Conservation (phyloP, 2,329 filamentous ascomycete species). For the Fonsecaea monophora region DNA sequence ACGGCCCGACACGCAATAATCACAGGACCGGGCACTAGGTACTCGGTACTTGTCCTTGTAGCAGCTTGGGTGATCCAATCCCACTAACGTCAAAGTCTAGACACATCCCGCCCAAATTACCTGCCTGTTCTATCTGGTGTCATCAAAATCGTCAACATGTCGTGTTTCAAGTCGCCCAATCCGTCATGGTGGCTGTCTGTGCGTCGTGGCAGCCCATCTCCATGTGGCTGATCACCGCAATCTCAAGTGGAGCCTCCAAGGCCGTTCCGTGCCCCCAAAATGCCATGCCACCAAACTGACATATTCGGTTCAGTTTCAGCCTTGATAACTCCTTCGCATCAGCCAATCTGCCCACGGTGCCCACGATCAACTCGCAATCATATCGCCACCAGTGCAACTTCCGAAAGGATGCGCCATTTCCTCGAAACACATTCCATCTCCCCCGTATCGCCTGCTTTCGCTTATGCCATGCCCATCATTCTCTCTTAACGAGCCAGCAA, state of each 20-base stretch:
- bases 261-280: constrained; percentile 3
- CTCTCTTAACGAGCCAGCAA: constrained; percentile 3
- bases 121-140: constrained; percentile 2
- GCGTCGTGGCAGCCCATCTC: constrained; percentile 1
- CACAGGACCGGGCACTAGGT: background rate
- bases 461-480: constrained; percentile 24
- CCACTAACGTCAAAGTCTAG: constrained; percentile 1
- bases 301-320: constrained; percentile 25
- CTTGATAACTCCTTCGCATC: background rate
- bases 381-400: constrained; percentile 29
- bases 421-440: constrained; percentile 9
- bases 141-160: constrained; percentile 12
- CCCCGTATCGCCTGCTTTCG: constrained; percentile 28
- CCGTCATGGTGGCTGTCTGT: constrained; percentile 7
- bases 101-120: constrained; percentile 5
- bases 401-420: constrained; percentile 23
- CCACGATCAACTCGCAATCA: constrained; percentile 4
- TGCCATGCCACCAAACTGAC: constrained; percentile 26
- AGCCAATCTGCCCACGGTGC: background rate
- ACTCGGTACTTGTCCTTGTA: background rate
- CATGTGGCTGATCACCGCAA: constrained; percentile 19
- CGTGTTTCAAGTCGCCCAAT: constrained; percentile 28
- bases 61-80: background rate
- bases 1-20: constrained; percentile 14
- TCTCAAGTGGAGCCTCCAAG: background rate